Percentiles rank a stretch among this genome's conserved stretches.
These are phyloP conservation scores for Silene noctiflora DNA, from an alignment of 179 eudicot genomes.

Conservation along the genomic window DNA sequence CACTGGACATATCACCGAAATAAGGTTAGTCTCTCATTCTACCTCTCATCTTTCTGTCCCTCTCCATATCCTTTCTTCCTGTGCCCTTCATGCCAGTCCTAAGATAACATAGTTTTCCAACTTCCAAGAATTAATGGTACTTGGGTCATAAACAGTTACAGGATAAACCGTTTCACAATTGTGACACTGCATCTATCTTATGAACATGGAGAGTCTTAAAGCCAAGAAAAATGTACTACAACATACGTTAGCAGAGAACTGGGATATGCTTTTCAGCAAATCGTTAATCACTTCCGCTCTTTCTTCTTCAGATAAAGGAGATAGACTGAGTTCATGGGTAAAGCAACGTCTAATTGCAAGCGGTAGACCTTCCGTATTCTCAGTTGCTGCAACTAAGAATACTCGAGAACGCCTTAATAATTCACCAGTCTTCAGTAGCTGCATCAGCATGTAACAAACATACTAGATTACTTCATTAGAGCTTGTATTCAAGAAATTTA, in stretches of 20 bases:
- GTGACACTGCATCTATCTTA: not conserved
- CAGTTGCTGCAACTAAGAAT: constrained; percentile 72
- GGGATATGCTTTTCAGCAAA: constrained; percentile 53
- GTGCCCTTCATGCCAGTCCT: not conserved
- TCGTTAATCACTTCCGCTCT: constrained; percentile 68
- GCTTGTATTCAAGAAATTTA: not conserved
- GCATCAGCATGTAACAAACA: constrained; percentile 29
- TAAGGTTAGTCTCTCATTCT: not conserved
- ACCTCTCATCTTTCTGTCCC: not conserved
- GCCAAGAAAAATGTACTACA: constrained; percentile 2
- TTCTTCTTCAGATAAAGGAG: constrained; percentile 77
- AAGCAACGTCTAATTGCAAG: constrained; percentile 87
- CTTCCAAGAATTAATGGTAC: not conserved
- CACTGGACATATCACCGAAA: not conserved
- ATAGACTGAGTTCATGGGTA: constrained; percentile 85
- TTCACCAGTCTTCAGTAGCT: constrained; percentile 41
- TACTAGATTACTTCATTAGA: constrained; percentile 10
- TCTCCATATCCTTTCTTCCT: not conserved
- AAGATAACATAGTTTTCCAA: not conserved
- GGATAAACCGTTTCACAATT: constrained; percentile 13
- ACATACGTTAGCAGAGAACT: constrained; percentile 63
- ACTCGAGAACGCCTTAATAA: constrained; percentile 44
- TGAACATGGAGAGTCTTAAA: not conserved
- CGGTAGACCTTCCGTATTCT: constrained; percentile 85
- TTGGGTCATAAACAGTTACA: constrained; percentile 8